A percentile compares a stretch with the other conserved stretches of the same genome.
These are phyloP conservation scores for Hypomontagnella monticulosa DNA, from an alignment of 495 filamentous ascomycete genomes.

Conservation along the genomic window DNA sequence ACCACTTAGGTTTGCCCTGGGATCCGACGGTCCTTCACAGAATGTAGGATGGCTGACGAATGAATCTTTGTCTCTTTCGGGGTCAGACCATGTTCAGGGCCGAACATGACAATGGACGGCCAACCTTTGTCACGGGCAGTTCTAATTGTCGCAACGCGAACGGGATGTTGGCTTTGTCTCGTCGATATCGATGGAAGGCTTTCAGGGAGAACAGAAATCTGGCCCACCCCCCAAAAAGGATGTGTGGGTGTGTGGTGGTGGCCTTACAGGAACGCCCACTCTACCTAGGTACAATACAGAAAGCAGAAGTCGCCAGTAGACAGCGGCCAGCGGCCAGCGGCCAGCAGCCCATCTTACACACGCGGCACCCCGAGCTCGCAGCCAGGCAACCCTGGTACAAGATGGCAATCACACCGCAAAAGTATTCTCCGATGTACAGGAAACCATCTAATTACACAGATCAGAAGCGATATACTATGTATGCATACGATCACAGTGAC, in stretches of 20 bases:
- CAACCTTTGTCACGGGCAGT: constrained; percentile 33
- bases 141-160: constrained; percentile 37
- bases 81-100: constrained; percentile 34
- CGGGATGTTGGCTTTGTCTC: constrained; percentile 37
- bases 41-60: constrained; percentile 18
- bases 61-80: constrained; percentile 34
- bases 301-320: constrained; percentile 19
- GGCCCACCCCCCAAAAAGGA: constrained; percentile 36
- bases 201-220: constrained; percentile 35
- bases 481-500: constrained; percentile 34
- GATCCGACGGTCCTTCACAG: constrained; percentile 23
- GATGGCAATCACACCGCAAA: constrained; percentile 40
- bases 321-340: no score
- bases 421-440: constrained; percentile 42
- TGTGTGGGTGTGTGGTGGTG: constrained; percentile 33
- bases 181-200: constrained; percentile 39
- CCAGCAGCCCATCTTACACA: constrained; percentile 33
- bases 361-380: constrained; percentile 35
- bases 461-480: constrained; percentile 26
- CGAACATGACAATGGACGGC: constrained; percentile 31
- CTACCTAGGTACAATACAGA: constrained; percentile 23
- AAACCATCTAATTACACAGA: constrained; percentile 39
- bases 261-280: constrained; percentile 40
- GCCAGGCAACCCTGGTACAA: constrained; percentile 28
- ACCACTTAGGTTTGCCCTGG: constrained; percentile 17